phyloP scores from a whole-genome alignment of 2,329 filamentous ascomycete genomes.

The Trichoderma asperellum region DNA sequence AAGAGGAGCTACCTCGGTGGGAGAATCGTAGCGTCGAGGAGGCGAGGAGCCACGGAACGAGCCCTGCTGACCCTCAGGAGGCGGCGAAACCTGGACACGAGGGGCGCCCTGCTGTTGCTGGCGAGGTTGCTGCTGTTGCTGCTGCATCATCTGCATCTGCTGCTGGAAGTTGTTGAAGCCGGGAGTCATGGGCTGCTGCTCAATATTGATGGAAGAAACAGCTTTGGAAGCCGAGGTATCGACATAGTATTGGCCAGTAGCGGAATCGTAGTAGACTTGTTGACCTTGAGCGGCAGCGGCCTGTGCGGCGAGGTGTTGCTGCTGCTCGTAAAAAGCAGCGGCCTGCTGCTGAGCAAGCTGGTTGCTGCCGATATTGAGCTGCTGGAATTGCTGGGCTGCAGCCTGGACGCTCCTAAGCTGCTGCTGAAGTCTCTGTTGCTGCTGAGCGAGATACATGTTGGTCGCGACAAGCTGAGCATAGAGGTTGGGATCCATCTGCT shows the following conservation, averaged over 20 bases:
- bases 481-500: constrained; percentile 80
- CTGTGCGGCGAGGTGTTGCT: constrained; percentile 46
- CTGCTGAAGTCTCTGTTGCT: constrained; percentile 93
- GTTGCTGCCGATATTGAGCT: constrained; percentile 66
- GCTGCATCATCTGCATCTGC: constrained; percentile 47
- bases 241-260: constrained; percentile 83
- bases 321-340: constrained; percentile 41
- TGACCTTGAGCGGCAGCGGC: constrained; percentile 62
- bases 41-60: constrained; percentile 66
- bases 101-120: constrained; percentile 58
- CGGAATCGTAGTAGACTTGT: constrained; percentile 82
- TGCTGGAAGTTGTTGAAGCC: constrained; percentile 41
- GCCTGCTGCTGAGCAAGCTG: constrained; percentile 50
- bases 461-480: constrained; percentile 90
- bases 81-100: constrained; percentile 80
- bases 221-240: constrained; percentile 64
- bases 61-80: constrained; percentile 61
- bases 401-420: constrained; percentile 84
- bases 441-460: constrained; percentile 89
- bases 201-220: constrained; percentile 46
- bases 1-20: constrained; percentile 69
- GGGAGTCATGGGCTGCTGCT: constrained; percentile 50
- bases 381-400: constrained; percentile 81
- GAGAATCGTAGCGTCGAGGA: constrained; percentile 69
- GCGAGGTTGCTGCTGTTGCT: constrained; percentile 36